These are phyloP conservation scores for Amaranthus cruentus DNA, from an alignment of 148 eudicot genomes.

Conservation along the genomic window DNA sequence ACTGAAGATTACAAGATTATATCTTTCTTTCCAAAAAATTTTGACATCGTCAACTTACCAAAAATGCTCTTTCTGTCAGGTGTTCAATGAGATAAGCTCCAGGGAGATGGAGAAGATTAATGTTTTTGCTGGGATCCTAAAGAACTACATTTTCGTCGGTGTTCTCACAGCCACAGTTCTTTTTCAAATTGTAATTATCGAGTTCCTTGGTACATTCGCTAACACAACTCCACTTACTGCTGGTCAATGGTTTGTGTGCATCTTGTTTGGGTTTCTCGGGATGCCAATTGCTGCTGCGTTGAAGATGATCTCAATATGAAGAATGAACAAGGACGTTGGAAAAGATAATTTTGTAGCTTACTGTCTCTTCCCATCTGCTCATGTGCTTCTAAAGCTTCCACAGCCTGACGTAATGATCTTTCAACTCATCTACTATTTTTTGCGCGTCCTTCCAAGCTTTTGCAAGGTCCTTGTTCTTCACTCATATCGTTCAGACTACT, in stretches of 20 bases:
- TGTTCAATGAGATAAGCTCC: constrained; percentile 82
- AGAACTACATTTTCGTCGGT: constrained; percentile 64
- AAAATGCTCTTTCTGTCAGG: constrained; percentile 35
- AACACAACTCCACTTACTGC: constrained; percentile 61
- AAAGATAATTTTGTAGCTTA: constrained; percentile 3
- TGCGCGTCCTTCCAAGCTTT: not conserved
- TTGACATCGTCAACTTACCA: not conserved
- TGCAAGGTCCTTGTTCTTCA: not conserved
- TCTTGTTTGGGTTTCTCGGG: constrained; percentile 65
- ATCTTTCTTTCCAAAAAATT: not conserved
- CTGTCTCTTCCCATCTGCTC: not conserved
- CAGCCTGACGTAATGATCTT: constrained; percentile 13
- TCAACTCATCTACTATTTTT: not conserved
- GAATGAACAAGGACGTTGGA: constrained; percentile 1
- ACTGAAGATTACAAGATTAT: not conserved
- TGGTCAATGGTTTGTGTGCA: constrained; percentile 53
- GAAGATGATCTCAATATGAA: constrained; percentile 59
- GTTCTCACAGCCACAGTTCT: constrained; percentile 52
- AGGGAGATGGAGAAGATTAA: constrained; percentile 87
- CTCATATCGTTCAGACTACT: not conserved
- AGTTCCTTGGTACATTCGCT: constrained; percentile 70
- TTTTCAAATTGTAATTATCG: constrained; percentile 67
- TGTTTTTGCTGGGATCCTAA: constrained; percentile 63
- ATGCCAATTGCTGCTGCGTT: constrained; percentile 80
- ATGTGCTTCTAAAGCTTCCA: not conserved